phyloP scores from a whole-genome alignment of 169 alveolate genomes.

The Plasmodium vivax region DNA sequence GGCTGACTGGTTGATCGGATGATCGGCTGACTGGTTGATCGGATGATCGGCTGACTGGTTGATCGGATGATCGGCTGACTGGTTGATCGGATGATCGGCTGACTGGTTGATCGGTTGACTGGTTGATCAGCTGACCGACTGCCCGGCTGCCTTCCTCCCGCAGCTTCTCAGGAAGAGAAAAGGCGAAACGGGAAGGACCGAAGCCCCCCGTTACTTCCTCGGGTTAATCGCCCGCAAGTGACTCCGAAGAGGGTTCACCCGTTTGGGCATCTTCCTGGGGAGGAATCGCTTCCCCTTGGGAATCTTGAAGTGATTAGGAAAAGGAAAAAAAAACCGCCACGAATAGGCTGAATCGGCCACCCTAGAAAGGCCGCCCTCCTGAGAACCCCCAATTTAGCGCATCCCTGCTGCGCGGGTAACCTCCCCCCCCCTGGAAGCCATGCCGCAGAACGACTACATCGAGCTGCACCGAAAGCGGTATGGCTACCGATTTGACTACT shows the following conservation, averaged over 20 bases:
- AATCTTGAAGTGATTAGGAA: not conserved
- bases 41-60: not conserved
- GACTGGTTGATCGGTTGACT: not conserved
- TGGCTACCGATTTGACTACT: conserved; percentile 96
- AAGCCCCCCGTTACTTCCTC: not conserved
- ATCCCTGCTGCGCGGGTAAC: too few relatives aligned
- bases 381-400: not conserved
- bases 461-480: conserved; percentile 96
- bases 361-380: not conserved
- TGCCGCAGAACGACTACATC: conserved; percentile 98
- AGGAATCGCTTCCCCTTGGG: not conserved
- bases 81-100: not conserved
- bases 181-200: not conserved
- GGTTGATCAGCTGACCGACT: not conserved
- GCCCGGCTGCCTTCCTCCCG: not conserved
- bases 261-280: not conserved
- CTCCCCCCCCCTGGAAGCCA: not conserved
- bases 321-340: not conserved
- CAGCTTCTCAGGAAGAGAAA: not conserved
- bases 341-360: not conserved
- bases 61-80: not conserved
- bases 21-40: not conserved
- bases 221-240: not conserved
- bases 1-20: not conserved
- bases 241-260: not conserved